Percentiles rank a stretch among this genome's conserved stretches.
Evolutionary conservation across 75 land plant species (phyloP).

Genomic region (Cupressus sempervirens): DNA sequence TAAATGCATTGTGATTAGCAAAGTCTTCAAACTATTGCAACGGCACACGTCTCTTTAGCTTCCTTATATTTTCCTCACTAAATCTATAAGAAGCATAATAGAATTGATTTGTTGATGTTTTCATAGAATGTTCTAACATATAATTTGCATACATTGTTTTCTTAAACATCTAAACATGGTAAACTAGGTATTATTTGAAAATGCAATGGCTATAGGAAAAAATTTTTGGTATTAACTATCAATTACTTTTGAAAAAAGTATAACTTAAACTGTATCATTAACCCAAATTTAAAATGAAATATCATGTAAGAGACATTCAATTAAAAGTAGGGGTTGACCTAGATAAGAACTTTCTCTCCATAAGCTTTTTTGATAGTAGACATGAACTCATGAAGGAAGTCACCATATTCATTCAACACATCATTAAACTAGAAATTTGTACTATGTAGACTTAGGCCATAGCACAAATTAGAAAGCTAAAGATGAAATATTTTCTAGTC

Average conservation of each 20-base stretch:
- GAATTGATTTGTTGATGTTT: neutral
- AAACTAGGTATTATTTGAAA: neutral
- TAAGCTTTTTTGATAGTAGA: slow-evolving; percentile 79
- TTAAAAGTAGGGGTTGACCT: slow-evolving; percentile 37
- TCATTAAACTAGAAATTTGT: neutral
- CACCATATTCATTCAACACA: slow-evolving; percentile 57
- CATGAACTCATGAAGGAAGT: slow-evolving; percentile 81
- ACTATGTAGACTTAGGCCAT: neutral
- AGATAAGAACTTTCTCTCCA: slow-evolving; percentile 90
- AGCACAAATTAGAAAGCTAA: neutral
- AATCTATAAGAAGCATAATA: no score
- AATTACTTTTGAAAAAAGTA: neutral
- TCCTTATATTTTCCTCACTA: no score
- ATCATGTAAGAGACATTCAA: neutral
- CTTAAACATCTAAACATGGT: neutral
- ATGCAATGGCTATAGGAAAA: neutral
- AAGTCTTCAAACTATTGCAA: no score
- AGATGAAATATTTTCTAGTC: no score
- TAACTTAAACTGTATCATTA: neutral
- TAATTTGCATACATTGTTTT: neutral
- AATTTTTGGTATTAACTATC: neutral
- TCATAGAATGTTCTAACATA: neutral
- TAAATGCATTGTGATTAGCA: no score
- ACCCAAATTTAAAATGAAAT: neutral
- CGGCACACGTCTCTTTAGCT: no score